phyloP scores from a whole-genome alignment of 2,329 filamentous ascomycete species.

The Phyllosticta capitalensis region DNA sequence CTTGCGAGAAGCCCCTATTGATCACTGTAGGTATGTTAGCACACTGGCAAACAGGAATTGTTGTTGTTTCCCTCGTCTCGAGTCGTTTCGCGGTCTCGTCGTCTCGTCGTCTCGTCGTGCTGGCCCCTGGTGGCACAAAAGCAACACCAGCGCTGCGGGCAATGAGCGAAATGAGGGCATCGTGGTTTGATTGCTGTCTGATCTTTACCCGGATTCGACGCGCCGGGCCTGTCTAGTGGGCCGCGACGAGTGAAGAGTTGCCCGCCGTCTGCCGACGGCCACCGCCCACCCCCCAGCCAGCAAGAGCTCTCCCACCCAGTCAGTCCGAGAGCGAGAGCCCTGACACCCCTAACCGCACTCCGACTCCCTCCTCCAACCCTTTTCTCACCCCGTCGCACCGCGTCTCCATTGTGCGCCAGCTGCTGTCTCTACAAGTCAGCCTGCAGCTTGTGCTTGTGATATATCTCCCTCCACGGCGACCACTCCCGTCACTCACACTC shows the following conservation, averaged over 20 bases:
- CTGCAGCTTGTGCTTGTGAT: not conserved
- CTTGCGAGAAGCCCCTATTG: not conserved
- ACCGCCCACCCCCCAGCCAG: not conserved
- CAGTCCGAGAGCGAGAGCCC: not conserved
- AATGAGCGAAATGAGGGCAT: not conserved
- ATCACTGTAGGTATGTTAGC: no score
- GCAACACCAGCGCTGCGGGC: not conserved
- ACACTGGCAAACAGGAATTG: no score
- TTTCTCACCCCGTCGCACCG: constrained; percentile 11
- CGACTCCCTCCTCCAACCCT: constrained; percentile 1
- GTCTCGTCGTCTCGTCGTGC: no score
- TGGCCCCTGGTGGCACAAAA: no score
- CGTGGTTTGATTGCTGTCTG: not conserved
- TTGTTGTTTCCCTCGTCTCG: not conserved
- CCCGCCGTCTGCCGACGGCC: not conserved
- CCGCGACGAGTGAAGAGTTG: not conserved
- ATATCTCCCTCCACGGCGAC: not conserved
- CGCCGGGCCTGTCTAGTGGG: not conserved
- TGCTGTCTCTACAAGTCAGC: not conserved
- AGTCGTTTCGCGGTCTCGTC: no score
- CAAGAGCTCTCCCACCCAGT: no score
- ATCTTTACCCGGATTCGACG: not conserved
- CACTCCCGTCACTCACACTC: no score
- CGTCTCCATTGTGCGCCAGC: not conserved
- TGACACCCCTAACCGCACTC: not conserved